Evolutionary conservation across 2,329 filamentous ascomycete species (phyloP).

Genomic region (Aulographum hederae): DNA sequence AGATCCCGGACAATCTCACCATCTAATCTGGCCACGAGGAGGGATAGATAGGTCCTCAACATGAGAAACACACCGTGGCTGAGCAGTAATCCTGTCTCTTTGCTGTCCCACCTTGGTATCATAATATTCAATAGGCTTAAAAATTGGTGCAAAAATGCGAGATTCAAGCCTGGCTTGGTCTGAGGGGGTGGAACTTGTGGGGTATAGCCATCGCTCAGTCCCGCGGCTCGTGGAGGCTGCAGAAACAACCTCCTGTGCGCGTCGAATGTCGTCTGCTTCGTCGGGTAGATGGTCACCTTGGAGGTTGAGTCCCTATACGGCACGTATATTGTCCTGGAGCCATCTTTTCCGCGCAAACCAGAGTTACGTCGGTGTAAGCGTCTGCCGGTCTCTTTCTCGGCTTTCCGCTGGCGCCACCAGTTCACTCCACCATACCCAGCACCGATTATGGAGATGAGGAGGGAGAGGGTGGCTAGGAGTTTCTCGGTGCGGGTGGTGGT

Average conservation of each 20-base stretch:
- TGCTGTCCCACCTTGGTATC: slow-evolving; percentile 88
- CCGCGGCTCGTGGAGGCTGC: slow-evolving; percentile 70
- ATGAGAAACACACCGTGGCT: slow-evolving; percentile 83
- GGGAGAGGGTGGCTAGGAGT: slow-evolving; percentile 56
- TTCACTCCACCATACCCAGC: slow-evolving; percentile 61
- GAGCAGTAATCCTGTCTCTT: slow-evolving; percentile 77
- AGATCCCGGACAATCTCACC: slow-evolving; percentile 92
- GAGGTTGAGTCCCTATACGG: slow-evolving; percentile 76
- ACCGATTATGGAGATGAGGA: slow-evolving; percentile 62
- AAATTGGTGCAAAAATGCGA: slow-evolving; percentile 94
- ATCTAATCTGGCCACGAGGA: slow-evolving; percentile 82
- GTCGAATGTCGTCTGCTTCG: slow-evolving; percentile 87
- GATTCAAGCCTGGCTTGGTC: slow-evolving; percentile 83
- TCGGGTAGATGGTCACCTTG: slow-evolving; percentile 79
- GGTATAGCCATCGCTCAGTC: slow-evolving; percentile 45
- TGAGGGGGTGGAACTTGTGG: slow-evolving; percentile 64
- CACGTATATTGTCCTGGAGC: slow-evolving; percentile 85
- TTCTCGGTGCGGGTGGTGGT: slow-evolving; percentile 52
- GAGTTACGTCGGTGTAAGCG: slow-evolving; percentile 81
- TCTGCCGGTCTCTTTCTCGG: slow-evolving; percentile 66
- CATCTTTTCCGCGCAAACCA: slow-evolving; percentile 83
- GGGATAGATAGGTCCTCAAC: slow-evolving; percentile 79
- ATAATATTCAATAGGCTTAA: slow-evolving; percentile 92
- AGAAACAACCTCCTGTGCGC: slow-evolving; percentile 86
- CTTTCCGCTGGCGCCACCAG: slow-evolving; percentile 54